These are phyloP conservation scores for Begonia loranthoides DNA, from an alignment of 306 rosid genomes.

Conservation along the genomic window DNA sequence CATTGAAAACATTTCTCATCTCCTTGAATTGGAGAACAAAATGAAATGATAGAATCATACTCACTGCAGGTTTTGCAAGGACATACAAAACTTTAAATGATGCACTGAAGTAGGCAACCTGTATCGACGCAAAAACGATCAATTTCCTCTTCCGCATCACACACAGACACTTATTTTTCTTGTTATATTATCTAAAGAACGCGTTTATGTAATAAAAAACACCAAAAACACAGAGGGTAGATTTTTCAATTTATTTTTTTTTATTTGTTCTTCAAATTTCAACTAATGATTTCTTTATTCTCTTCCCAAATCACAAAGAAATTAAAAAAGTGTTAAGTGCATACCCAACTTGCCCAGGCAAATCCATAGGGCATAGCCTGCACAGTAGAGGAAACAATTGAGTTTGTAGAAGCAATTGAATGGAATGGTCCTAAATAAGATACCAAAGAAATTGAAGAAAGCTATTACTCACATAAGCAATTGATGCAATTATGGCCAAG, in stretches of 20 bases:
- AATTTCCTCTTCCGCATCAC: slow-evolving; percentile 1
- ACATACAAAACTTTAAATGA: slow-evolving; percentile 50
- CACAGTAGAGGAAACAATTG: slow-evolving; percentile 6
- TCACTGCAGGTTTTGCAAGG: slow-evolving; percentile 66
- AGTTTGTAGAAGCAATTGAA: neutral
- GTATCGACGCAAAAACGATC: slow-evolving; percentile 11
- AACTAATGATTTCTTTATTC: too few species aligned
- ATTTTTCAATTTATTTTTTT: too few species aligned
- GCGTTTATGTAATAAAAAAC: too few species aligned
- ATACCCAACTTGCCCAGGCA: slow-evolving; percentile 92
- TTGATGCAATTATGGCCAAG: slow-evolving; percentile 52
- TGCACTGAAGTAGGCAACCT: slow-evolving; percentile 73
- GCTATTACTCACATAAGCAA: slow-evolving; percentile 57
- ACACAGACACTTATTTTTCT: neutral
- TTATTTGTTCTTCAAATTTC: too few species aligned
- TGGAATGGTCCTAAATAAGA: neutral
- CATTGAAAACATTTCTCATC: neutral
- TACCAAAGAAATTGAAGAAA: neutral
- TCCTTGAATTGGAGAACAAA: too few species aligned
- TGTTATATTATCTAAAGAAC: too few species aligned
- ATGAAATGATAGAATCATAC: slow-evolving; percentile 16
- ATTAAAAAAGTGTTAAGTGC: neutral
- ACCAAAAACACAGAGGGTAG: too few species aligned
- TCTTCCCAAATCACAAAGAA: too few species aligned
- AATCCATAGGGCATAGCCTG: slow-evolving; percentile 73